These are phyloP conservation scores for grape (Vitis vinifera) DNA, from an alignment of 164 flowering plant species.

Conservation along the genomic window DNA sequence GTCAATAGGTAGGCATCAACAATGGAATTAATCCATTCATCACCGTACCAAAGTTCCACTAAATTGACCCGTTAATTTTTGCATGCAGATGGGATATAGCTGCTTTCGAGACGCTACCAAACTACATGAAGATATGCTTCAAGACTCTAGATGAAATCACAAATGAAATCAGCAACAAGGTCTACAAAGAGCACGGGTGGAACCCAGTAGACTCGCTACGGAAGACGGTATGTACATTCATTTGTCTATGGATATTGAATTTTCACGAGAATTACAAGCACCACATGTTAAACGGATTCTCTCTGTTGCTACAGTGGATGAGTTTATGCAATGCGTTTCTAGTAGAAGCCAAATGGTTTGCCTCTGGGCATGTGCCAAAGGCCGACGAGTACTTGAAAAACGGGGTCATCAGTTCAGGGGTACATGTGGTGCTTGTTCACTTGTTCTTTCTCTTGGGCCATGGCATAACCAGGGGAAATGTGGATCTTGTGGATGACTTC, in stretches of 20 bases:
- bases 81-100: slow-evolving; percentile 23
- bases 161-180: slow-evolving; percentile 24
- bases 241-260: no score
- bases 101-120: slow-evolving; percentile 18
- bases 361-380: slow-evolving; percentile 28
- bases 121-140: slow-evolving; percentile 35
- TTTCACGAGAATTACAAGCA: no score
- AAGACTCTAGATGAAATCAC: slow-evolving; percentile 27
- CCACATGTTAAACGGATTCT: no score
- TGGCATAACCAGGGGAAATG: slow-evolving; percentile 17
- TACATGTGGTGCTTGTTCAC: slow-evolving; percentile 39
- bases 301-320: slow-evolving; percentile 40
- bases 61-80: background rate
- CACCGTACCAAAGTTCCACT: no score
- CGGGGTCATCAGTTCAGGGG: slow-evolving; percentile 48
- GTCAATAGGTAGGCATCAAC: slow-evolving; percentile 39
- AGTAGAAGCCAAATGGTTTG: slow-evolving; percentile 59
- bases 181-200: slow-evolving; percentile 32
- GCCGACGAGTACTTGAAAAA: slow-evolving; percentile 41
- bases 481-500: slow-evolving; percentile 16
- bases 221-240: no score
- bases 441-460: slow-evolving; percentile 51
- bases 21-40: no score
- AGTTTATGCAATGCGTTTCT: slow-evolving; percentile 49
- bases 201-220: slow-evolving; percentile 36